Base-by-base conservation (phyloP, 805 yeast genomes). In the Candida michaelii region DNA sequence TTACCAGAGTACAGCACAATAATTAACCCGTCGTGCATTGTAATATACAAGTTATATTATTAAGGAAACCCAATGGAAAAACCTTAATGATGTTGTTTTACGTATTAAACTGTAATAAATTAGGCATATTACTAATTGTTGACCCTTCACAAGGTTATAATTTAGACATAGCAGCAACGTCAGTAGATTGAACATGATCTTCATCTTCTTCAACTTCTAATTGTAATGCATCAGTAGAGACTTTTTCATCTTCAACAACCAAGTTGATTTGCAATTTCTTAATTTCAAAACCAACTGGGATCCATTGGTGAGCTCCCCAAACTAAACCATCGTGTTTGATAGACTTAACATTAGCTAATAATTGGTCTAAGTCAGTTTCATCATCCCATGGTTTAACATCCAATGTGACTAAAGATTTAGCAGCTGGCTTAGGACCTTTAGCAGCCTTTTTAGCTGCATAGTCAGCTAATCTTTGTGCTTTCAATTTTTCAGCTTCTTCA, bases 311-410 rank as follows among this genome's bases (percentile, higher is more conserved):
- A 63, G 90, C 97, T 87, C 99, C 99, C 99, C 99, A 93, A 55
- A 72, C 74, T 66, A 93, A 83, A 83, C 99, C 99, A 36, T 93
- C 99, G 76, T 71, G 72, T 69, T 82, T 86, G 60, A 91, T 73
- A 59, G 79, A 65, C 81, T 89, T 90, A 65, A 89, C 97, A 73
- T 82, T 80, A 51, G 85, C 90, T 58, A 88, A 72, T 76, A 93
- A 67, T 72, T 83, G 84, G 51, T 93, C 95, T 68, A 93, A 79
- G 68, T 91, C 84, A 59, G 99, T 93, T 81, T 93, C 98, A 66
- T 93, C 99, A 74, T 93, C 99, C 99, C 99, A 93, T 77, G 97
- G 98, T 84, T 93, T 93, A 62, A 93, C 95, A 62, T 93, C 99
- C 62, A 93, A 66, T 64, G 99, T 91, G 65, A 93, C 96, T 58